Evolutionary conservation across 768 basidiomycete species (phyloP), one percentile per base, ranked within the genome.

Genomic region (Naematelia encephala): DNA sequence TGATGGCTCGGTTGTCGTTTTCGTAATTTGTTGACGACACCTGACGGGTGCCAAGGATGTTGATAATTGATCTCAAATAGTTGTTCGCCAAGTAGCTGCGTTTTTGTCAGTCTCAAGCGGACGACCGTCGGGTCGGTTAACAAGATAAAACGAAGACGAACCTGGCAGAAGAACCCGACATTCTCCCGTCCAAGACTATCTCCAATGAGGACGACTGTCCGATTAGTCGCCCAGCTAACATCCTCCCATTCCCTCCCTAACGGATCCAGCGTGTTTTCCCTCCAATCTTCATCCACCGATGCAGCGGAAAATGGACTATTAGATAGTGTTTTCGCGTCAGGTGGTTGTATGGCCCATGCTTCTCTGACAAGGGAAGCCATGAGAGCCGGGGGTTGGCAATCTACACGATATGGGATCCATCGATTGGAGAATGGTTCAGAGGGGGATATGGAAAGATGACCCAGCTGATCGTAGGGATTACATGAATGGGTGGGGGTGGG

Each of bases 181-280:
- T 67, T 66, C 11, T 64, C 59, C n/a, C 70, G 52, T 22, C 44
- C 44, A 8, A 64, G 57, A 19, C 58, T 61, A 59, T 72, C 70
- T 11, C 70, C 70, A n/a, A 68, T 54, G n/a, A 72, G 29, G 16
- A 72, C 39, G 5, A 69, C 65, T 44, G 70, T 68, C 59, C 34
- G 57, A 5, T 63, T 63, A 51, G 53, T 62, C 5, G 54, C 61
- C 61, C 62, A 72, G 13, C 56, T 47, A 10, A 67, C 51, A 34
- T 66, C 53, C 51, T 66, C 69, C 46, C 57, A 52, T 28, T 50
- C 39, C n/a, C 51, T 51, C 1, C 56, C 59, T 46, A 23, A 57
- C 8, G 51, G 48, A 14, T 14, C 34, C 34, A 39, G 34, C 8
- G 48, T 54, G 39, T 50, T 26, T 12, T 51, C 22, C 13, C 50